Evolutionary conservation across 108 stramenopile species (phyloP).

Genomic region (Bacterosira constricta): DNA sequence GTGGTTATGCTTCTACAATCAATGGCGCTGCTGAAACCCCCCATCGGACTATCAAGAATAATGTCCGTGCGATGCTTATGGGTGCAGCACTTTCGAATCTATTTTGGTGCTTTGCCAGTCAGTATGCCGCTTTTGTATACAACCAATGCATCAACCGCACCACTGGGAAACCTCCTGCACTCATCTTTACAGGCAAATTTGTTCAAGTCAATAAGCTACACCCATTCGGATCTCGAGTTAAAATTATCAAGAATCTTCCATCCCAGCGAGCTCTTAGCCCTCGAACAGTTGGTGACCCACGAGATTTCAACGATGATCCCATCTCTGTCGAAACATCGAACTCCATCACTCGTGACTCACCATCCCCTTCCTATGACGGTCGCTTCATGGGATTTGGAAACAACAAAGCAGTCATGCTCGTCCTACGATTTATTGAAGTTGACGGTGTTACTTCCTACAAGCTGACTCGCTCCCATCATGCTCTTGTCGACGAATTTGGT

Average conservation of each 20-base stretch:
- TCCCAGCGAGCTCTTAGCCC: not conserved
- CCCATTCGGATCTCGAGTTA: not conserved
- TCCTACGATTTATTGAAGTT: not conserved
- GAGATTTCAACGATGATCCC: not conserved
- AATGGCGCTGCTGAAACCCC: constrained; percentile 15
- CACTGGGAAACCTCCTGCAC: too few species aligned
- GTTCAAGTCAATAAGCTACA: not conserved
- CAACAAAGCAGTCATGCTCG: not conserved
- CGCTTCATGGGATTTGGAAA: too few species aligned
- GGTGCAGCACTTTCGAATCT: not conserved
- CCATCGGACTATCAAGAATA: constrained; percentile 9
- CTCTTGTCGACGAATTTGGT: not conserved
- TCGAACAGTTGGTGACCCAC: not conserved
- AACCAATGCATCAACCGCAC: too few species aligned
- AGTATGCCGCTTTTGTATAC: not conserved
- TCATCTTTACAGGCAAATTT: not conserved
- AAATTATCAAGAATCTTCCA: not conserved
- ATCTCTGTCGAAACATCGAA: not conserved
- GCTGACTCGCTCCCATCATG: not conserved
- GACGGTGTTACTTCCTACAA: not conserved
- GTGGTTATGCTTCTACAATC: constrained; percentile 10
- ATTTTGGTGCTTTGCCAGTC: constrained; percentile 13
- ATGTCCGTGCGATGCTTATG: constrained; percentile 4
- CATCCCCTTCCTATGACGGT: too few species aligned
- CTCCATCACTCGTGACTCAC: too few species aligned